phyloP scores from a whole-genome alignment of 192 early-diverging fungal genomes.

The Podila horticola region DNA sequence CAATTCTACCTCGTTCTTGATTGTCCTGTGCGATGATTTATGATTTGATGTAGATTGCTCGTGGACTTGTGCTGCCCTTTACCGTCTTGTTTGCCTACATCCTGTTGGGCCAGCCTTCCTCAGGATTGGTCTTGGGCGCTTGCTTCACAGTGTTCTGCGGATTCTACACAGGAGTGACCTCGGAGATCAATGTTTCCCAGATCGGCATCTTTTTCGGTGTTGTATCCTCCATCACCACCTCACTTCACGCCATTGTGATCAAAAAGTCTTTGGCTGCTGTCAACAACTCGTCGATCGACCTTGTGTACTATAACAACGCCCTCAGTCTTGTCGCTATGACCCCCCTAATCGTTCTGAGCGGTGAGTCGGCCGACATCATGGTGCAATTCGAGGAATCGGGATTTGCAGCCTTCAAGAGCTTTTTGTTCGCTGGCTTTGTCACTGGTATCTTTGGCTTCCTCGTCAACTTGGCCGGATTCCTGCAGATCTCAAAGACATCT shows the following conservation, averaged over 20 bases:
- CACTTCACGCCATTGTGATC: conserved; percentile 70
- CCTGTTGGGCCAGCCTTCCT: conserved; percentile 52
- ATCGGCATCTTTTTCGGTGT: conserved; percentile 62
- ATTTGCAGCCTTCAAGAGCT: conserved; percentile 19
- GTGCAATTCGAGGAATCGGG: not conserved
- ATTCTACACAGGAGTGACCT: conserved; percentile 62
- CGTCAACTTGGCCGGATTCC: conserved; percentile 70
- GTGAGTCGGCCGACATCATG: conserved; percentile 43
- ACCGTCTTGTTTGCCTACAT: conserved; percentile 59
- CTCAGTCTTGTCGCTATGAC: conserved; percentile 54
- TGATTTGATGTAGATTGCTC: conserved; percentile 55
- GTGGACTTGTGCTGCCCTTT: conserved; percentile 67
- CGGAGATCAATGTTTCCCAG: conserved; percentile 44
- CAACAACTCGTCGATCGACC: conserved; percentile 61
- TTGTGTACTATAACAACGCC: conserved; percentile 73
- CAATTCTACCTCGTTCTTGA: not conserved
- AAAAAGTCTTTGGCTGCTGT: conserved; percentile 59
- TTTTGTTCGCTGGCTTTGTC: conserved; percentile 53
- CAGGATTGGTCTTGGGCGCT: conserved; percentile 43
- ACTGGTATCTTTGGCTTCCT: conserved; percentile 69
- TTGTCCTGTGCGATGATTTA: not conserved
- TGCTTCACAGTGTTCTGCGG: conserved; percentile 64
- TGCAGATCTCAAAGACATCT: conserved; percentile 73
- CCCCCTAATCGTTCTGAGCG: conserved; percentile 60
- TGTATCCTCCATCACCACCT: conserved; percentile 62